Evolutionary conservation across 1,284 basidiomycete species (phyloP).

Genomic region (Sporisorium sorghi): DNA sequence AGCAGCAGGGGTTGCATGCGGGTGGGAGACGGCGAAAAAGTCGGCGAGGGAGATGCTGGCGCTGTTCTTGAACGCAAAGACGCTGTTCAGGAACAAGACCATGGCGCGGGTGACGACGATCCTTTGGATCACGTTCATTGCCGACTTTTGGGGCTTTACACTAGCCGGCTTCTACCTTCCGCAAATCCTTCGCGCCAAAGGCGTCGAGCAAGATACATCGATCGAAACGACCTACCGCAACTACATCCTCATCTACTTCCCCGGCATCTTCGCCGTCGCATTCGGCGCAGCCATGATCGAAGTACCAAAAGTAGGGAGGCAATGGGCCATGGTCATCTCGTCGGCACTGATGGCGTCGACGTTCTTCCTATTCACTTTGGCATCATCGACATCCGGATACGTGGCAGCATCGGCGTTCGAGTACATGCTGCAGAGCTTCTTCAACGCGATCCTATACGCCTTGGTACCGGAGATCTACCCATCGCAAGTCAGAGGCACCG

Average conservation of each 20-base stretch:
- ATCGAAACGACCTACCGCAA: constrained; percentile 70
- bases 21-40: constrained; percentile 27
- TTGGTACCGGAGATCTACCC: constrained; percentile 71
- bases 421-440: constrained; percentile 69
- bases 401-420: constrained; percentile 59
- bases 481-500: constrained; percentile 70
- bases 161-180: constrained; percentile 70
- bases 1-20: constrained; percentile 23
- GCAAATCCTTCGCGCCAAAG: constrained; percentile 68
- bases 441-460: constrained; percentile 71
- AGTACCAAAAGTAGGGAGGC: constrained; percentile 69
- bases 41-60: constrained; percentile 52
- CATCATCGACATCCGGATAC: no score
- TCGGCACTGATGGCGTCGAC: constrained; percentile 70
- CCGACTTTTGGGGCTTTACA: constrained; percentile 69
- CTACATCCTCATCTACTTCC: constrained; percentile 54
- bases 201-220: constrained; percentile 63
- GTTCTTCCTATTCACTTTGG: constrained; percentile 70
- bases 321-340: constrained; percentile 70
- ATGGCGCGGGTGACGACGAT: constrained; percentile 68
- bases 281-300: constrained; percentile 69
- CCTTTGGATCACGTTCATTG: constrained; percentile 61
- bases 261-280: constrained; percentile 54
- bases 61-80: constrained; percentile 67
- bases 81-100: constrained; percentile 68